Evolutionary conservation across 352 stramenopile genomes (phyloP), one percentile per base, ranked within the genome.

Genomic region (Phytophthora macrochlamydospora): DNA sequence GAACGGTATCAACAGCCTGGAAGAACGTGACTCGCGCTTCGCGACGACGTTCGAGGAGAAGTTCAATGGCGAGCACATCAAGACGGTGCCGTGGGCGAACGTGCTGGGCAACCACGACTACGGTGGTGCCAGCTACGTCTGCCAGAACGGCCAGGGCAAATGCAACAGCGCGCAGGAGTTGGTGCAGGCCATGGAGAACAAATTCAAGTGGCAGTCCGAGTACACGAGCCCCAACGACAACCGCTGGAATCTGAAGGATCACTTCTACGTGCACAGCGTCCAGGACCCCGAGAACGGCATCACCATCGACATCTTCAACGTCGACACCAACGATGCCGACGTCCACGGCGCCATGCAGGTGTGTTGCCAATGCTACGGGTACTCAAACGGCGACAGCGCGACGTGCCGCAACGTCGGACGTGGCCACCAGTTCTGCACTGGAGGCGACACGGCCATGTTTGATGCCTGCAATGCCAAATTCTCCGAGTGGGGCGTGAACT

Each of bases 61-160:
- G 43, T 49, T 49, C 14, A 5, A 49, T 7, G 43, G 43, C 14
- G 43, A 8, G 3, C 24, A 49, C 8, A 8, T 49, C 8, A 49
- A 49, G 43, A 24, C 12, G 11, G 18, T 49, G 4, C 43, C 43
- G 43, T 49, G 43, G 43, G 43, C 29, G 14, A 49, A 49, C 18
- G 43, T 49, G 3, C 9, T 49, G 68, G 76, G 76, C 28, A 84
- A 84, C 61, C 76, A 84, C 71, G 76, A 84, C 58, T 83, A 83
- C 55, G 76, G 76, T 37, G 76, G 76, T 5, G 69, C 66, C 38
- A 73, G 65, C 54, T 84, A 69, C 72, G 62, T 84, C 40, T 84
- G 76, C 58, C 50, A 51, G 2, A 59, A 58, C 56, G 24, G 59
- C 65, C 37, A 62, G 58, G 7, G 46, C 54, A 33, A 28, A 62